Conservation (phyloP, 176 grass and related monocot genomes). For the Secale cereale region DNA sequence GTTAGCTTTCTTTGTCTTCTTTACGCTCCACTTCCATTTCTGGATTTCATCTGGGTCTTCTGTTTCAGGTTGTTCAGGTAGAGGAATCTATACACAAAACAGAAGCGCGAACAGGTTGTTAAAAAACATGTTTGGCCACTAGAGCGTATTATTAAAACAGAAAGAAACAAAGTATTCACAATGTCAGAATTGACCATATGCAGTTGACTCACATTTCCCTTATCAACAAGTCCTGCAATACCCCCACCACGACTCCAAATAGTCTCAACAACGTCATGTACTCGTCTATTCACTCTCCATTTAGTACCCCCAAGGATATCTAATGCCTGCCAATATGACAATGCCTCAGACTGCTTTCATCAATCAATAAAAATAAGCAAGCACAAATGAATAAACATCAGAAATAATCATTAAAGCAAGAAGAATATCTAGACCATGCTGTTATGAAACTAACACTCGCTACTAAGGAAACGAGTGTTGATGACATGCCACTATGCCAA, state of each 20-base stretch:
- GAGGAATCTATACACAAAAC: constrained; percentile 51
- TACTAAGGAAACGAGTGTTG: background rate
- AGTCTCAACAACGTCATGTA: constrained; percentile 80
- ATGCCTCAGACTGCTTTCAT: constrained; percentile 17
- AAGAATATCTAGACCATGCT: background rate
- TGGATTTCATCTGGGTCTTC: constrained; percentile 62
- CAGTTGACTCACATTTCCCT: constrained; percentile 67
- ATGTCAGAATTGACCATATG: constrained; percentile 8
- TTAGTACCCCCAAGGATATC: constrained; percentile 93
- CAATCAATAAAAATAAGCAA: constrained; percentile 26
- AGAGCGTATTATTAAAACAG: background rate
- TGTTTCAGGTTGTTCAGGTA: constrained; percentile 58
- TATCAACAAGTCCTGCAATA: constrained; percentile 83
- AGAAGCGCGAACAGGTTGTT: constrained; percentile 9
- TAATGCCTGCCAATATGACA: constrained; percentile 55
- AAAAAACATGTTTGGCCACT: background rate
- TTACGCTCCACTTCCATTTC: constrained; percentile 79
- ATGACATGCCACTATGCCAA: background rate
- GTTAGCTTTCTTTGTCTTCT: constrained; percentile 83
- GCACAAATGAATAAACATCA: background rate
- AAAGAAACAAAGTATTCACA: background rate
- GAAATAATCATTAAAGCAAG: constrained; percentile 18
- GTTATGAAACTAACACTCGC: background rate
- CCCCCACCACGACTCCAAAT: constrained; percentile 82
- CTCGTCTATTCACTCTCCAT: constrained; percentile 91